A percentile compares a stretch with the other conserved stretches of the same genome.
These are phyloP conservation scores for Alternaria gaisen DNA, from an alignment of 2,329 filamentous ascomycete genomes.

Conservation along the genomic window DNA sequence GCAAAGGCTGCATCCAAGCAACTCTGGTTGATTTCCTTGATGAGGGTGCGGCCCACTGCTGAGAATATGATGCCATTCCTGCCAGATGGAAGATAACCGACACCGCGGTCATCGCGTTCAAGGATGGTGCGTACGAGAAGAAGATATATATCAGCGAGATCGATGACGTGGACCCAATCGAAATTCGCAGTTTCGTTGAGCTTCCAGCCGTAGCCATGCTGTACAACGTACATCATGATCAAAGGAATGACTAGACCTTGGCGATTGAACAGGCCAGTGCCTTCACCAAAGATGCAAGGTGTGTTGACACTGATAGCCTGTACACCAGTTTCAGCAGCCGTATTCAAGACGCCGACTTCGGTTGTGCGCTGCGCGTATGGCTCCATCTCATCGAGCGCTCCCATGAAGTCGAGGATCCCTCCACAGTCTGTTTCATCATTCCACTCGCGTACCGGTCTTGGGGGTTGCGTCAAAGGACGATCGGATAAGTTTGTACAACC, in stretches of 20 bases:
- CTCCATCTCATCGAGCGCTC: conserved; percentile 11
- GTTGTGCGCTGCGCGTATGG: conserved; percentile 25
- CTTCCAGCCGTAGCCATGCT: conserved; percentile 30
- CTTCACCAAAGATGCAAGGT: conserved; percentile 29
- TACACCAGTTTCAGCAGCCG: conserved; percentile 17
- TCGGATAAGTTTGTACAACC: conserved; percentile 27
- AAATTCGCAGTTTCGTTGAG: conserved; percentile 30
- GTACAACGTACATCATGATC: conserved; percentile 21
- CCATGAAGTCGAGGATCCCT: conserved; percentile 21
- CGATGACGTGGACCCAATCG: conserved; percentile 28
- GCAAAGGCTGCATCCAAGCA: conserved; percentile 28
- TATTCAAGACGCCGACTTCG: conserved; percentile 22
- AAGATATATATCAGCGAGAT: conserved; percentile 27
- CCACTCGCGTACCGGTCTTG: conserved; percentile 20
- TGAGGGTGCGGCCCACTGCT: conserved; percentile 18
- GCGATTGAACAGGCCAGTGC: conserved; percentile 25
- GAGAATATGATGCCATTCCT: conserved; percentile 25
- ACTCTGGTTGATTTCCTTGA: conserved; percentile 23
- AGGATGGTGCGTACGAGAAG: conserved; percentile 25
- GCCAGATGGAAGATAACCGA: conserved; percentile 23
- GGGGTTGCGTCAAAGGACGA: conserved; percentile 12
- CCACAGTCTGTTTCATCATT: conserved; percentile 20
- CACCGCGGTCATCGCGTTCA: conserved; percentile 23
- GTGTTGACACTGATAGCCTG: conserved; percentile 25
- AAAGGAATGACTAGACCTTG: conserved; percentile 25